phyloP scores from a whole-genome alignment of 495 filamentous ascomycete species.

The Rusavskia elegans region DNA sequence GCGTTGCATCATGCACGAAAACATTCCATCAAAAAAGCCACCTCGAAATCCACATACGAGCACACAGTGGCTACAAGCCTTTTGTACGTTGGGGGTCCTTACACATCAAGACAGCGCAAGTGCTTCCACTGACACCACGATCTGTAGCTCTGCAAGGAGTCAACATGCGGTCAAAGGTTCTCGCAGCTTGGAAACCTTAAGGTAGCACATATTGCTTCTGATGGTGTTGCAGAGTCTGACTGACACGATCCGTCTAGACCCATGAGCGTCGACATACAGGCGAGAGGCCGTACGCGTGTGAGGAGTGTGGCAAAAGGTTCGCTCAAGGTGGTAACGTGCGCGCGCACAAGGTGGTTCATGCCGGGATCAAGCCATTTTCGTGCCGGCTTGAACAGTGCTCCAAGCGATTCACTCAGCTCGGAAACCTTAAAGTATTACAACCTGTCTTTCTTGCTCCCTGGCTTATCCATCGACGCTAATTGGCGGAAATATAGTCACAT shows the following conservation, averaged over 20 bases:
- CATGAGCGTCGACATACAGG: constrained; percentile 78
- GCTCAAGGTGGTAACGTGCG: constrained; percentile 77
- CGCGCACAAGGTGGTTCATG: constrained; percentile 73
- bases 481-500: constrained; percentile 46
- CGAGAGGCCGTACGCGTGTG: constrained; percentile 72
- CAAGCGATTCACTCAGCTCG: constrained; percentile 77
- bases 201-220: constrained; percentile 28
- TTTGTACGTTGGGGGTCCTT: constrained; percentile 45
- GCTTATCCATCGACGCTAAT: not conserved
- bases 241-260: constrained; percentile 33
- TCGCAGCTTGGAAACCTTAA: constrained; percentile 82
- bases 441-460: not conserved
- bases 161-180: constrained; percentile 64
- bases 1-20: constrained; percentile 60
- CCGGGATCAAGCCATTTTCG: constrained; percentile 57
- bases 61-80: constrained; percentile 82
- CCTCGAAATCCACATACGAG: constrained; percentile 76
- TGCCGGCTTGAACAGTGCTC: constrained; percentile 69
- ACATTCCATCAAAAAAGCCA: constrained; percentile 86
- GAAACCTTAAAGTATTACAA: constrained; percentile 62
- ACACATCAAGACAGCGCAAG: constrained; percentile 3
- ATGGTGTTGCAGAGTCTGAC: not conserved
- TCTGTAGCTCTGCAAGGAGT: constrained; percentile 52
- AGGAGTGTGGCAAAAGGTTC: constrained; percentile 66
- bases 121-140: constrained; percentile 3